These are phyloP conservation scores for Penicillium polonicum DNA, from an alignment of 2,329 filamentous ascomycete genomes.

Conservation along the genomic window DNA sequence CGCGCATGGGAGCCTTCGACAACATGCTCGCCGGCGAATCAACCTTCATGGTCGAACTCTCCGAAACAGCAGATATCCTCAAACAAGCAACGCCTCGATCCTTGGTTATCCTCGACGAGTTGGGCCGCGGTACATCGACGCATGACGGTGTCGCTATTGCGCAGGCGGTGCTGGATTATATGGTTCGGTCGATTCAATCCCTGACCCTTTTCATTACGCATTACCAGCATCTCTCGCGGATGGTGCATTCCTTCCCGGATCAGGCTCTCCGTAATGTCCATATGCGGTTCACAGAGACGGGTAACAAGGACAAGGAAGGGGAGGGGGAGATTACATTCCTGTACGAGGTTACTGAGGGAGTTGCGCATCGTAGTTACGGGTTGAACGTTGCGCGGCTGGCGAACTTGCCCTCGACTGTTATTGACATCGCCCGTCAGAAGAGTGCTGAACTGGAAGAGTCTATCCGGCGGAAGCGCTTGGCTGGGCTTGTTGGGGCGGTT, in stretches of 20 bases:
- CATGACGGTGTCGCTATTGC: conserved; percentile 97
- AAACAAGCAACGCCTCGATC: conserved; percentile 81
- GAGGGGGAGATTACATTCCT: conserved; percentile 88
- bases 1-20: conserved; percentile 92
- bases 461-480: conserved; percentile 63
- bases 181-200: conserved; percentile 71
- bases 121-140: conserved; percentile 89
- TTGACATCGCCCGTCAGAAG: conserved; percentile 77
- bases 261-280: conserved; percentile 80
- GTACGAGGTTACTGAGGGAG: conserved; percentile 87
- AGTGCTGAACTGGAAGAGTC: conserved; percentile 76
- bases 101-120: conserved; percentile 89
- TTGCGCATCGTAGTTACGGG: conserved; percentile 91
- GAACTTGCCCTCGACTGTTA: conserved; percentile 70
- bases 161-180: conserved; percentile 81
- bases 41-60: conserved; percentile 98
- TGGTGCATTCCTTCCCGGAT: conserved; percentile 66
- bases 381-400: conserved; percentile 89
- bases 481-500: conserved; percentile 32
- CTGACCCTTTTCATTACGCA: conserved; percentile 96
- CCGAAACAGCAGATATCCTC: conserved; percentile 86
- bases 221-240: conserved; percentile 80
- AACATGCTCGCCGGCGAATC: conserved; percentile 93
- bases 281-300: conserved; percentile 75
- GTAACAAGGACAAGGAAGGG: conserved; percentile 58